Percentiles rank a stretch among this genome's conserved stretches.
Conservation (phyloP, 192 early-diverging fungal genomes). For the Coemansia sp. region DNA sequence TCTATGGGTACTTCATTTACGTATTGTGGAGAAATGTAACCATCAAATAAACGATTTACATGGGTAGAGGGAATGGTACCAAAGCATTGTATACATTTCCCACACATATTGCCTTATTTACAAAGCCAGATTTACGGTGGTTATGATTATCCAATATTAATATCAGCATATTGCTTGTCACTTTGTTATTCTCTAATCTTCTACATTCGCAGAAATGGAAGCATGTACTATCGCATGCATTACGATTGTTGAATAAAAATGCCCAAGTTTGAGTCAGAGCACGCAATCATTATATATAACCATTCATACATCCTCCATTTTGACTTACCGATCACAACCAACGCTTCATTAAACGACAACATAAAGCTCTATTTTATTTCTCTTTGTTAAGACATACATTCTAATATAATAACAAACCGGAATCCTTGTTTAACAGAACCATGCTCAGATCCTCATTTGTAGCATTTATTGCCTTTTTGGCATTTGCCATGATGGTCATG, state of each 20-base stretch:
- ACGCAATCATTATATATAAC: conserved; percentile 3
- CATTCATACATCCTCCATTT: background rate
- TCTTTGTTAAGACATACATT: conserved; percentile 1
- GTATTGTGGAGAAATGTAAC: background rate
- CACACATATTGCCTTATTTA: background rate
- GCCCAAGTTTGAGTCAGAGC: background rate
- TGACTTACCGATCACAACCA: background rate
- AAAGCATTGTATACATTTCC: background rate
- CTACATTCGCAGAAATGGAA: background rate
- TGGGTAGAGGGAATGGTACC: background rate
- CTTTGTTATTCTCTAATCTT: background rate
- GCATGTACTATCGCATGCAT: background rate
- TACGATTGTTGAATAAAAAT: background rate
- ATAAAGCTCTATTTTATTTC: background rate
- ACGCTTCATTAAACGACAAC: background rate
- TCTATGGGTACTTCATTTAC: background rate
- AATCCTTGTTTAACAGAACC: background rate
- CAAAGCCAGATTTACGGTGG: background rate
- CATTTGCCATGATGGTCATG: conserved; percentile 50
- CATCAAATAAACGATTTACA: no score
- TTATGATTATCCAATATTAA: background rate
- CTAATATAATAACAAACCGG: background rate
- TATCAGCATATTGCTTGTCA: background rate
- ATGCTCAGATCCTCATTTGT: conserved; percentile 42
- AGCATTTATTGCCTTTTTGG: conserved; percentile 39